Conservation (phyloP, 2,329 filamentous ascomycete species). For the Metarhizium guizhouense region DNA sequence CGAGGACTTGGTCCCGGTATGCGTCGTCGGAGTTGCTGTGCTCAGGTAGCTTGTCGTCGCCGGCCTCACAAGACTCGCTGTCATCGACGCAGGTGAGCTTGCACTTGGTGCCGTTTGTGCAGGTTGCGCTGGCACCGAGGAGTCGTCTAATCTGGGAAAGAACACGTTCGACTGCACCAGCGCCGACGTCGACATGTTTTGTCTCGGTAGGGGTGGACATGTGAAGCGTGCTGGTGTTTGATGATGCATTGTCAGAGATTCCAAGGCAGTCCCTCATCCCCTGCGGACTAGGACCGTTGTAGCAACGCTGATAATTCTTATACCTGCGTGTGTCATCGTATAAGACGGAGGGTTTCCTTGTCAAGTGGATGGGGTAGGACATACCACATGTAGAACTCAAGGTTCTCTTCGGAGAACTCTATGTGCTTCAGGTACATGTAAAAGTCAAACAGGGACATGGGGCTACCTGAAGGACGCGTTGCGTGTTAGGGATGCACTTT, state of each 20-base stretch:
- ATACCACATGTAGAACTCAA: conserved; percentile 41
- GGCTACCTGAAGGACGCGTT: conserved; percentile 24
- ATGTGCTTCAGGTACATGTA: conserved; percentile 43
- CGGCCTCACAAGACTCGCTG: no score
- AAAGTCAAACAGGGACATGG: conserved; percentile 41
- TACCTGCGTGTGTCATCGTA: conserved; percentile 21
- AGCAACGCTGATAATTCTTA: conserved; percentile 30
- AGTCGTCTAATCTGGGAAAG: background rate
- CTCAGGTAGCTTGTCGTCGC: background rate
- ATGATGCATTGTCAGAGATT: no score
- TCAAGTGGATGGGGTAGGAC: conserved; percentile 3
- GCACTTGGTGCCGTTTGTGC: background rate
- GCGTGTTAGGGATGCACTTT: no score
- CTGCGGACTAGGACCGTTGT: background rate
- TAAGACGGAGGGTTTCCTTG: no score
- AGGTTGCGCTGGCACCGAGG: background rate
- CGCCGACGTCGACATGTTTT: no score
- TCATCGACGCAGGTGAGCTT: background rate
- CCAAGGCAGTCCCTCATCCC: background rate
- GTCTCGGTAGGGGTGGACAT: no score
- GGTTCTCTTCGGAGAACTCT: conserved; percentile 38
- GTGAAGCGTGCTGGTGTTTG: no score
- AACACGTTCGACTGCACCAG: background rate
- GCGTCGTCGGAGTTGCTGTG: conserved; percentile 4
- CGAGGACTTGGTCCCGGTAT: conserved; percentile 17